A percentile compares a stretch with the other conserved stretches of the same genome.
Conservation (phyloP, 768 basidiomycete species). For the Phanerodontia chrysosporium region DNA sequence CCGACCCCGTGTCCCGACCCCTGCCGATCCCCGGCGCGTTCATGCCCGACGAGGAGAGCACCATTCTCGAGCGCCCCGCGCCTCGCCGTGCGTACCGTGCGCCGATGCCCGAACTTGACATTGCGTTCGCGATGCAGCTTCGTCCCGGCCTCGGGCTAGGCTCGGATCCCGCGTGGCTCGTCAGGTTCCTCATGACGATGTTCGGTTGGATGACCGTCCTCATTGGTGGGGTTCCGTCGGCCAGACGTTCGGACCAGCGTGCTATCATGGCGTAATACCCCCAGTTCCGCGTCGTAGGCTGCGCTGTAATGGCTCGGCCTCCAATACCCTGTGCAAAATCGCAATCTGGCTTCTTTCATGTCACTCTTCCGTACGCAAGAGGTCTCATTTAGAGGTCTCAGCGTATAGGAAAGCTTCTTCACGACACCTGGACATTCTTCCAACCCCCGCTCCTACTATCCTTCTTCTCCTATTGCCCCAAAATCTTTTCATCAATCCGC, state of each 20-base stretch:
- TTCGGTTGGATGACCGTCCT: constrained; percentile 75
- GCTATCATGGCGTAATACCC: not conserved
- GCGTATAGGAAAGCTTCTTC: no score
- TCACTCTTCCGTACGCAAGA: no score
- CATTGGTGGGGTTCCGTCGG: constrained; percentile 17
- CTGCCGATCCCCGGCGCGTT: constrained; percentile 21
- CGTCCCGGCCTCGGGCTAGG: constrained; percentile 66
- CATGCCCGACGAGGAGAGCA: constrained; percentile 14
- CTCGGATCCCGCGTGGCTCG: constrained; percentile 76
- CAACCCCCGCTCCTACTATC: not conserved
- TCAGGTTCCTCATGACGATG: constrained; percentile 73
- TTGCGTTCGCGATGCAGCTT: constrained; percentile 76
- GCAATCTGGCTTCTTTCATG: no score
- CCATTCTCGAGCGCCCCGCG: constrained; percentile 7
- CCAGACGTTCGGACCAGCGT: not conserved
- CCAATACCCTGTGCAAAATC: not conserved
- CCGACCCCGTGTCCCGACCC: constrained; percentile 15
- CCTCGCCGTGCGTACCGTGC: constrained; percentile 19
- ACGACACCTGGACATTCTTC: not conserved
- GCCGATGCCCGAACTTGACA: constrained; percentile 41
- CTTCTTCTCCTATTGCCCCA: not conserved
- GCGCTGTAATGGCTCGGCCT: not conserved
- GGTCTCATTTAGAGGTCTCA: no score
- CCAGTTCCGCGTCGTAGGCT: not conserved
- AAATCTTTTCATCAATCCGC: not conserved